Percentiles rank a stretch among this genome's conserved stretches.
These are phyloP conservation scores for Harringtonia aguacate DNA, from an alignment of 2,329 filamentous ascomycete species.

Conservation along the genomic window DNA sequence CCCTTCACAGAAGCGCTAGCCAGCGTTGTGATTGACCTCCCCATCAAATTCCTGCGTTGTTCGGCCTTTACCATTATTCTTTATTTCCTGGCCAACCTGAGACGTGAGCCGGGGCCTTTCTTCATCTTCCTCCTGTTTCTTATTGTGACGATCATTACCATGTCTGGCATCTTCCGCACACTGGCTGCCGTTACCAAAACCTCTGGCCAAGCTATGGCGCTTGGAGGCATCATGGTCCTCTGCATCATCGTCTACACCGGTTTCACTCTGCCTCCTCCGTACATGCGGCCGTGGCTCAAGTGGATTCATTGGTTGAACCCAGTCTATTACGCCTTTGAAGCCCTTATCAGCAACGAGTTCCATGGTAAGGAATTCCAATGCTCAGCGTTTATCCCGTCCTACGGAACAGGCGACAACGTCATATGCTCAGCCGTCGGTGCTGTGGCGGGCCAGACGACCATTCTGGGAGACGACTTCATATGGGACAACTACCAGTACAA, in stretches of 20 bases:
- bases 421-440: conserved; percentile 51
- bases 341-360: conserved; percentile 77
- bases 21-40: conserved; percentile 77
- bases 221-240: conserved; percentile 49
- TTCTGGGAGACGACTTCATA: conserved; percentile 50
- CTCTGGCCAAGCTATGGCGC: conserved; percentile 51
- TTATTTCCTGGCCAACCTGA: conserved; percentile 81
- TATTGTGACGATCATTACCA: conserved; percentile 61
- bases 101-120: conserved; percentile 62
- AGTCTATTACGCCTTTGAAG: conserved; percentile 69
- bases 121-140: conserved; percentile 78
- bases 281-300: conserved; percentile 70
- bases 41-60: conserved; percentile 72
- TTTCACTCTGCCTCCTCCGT: conserved; percentile 48
- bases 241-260: conserved; percentile 61
- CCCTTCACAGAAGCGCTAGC: conserved; percentile 76
- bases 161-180: conserved; percentile 79
- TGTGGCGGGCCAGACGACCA: conserved; percentile 34
- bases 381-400: conserved; percentile 25
- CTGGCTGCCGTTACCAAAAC: conserved; percentile 66
- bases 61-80: conserved; percentile 69
- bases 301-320: conserved; percentile 79
- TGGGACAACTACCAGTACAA: conserved; percentile 44
- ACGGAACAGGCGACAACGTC: conserved; percentile 27
- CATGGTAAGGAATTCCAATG: conserved; percentile 48